A percentile compares a stretch with the other conserved stretches of the same genome.
These are phyloP conservation scores for Xanthoconium separans DNA, from an alignment of 1,284 basidiomycete species.

Conservation along the genomic window DNA sequence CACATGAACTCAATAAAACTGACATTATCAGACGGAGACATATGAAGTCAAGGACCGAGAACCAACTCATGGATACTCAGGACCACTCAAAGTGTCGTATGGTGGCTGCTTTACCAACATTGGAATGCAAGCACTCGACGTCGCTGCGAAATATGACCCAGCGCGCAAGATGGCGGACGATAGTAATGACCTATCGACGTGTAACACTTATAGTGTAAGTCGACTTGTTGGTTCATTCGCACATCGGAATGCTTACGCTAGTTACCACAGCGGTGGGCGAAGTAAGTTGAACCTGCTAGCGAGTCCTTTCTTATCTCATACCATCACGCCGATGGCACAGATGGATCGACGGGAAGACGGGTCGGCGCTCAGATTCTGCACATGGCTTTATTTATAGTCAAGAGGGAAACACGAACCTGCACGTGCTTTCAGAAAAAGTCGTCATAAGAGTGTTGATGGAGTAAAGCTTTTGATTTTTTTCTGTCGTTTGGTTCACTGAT, in stretches of 20 bases:
- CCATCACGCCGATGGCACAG: neutral
- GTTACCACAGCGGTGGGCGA: neutral
- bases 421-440: constrained; percentile 15
- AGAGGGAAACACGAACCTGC: constrained; percentile 18
- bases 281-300: neutral
- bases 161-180: constrained; percentile 15
- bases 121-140: constrained; percentile 30
- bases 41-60: neutral
- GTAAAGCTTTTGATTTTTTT: constrained; percentile 4
- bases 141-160: constrained; percentile 28
- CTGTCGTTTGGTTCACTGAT: neutral
- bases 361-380: constrained; percentile 22
- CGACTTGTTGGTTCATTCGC: neutral
- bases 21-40: neutral
- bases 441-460: constrained; percentile 20
- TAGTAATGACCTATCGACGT: constrained; percentile 28
- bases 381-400: constrained; percentile 21
- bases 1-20: neutral
- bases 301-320: neutral
- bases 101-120: constrained; percentile 15
- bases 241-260: neutral
- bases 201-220: constrained; percentile 27
- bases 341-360: constrained; percentile 24
- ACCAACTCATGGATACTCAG: neutral
- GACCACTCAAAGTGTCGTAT: neutral